These are phyloP conservation scores for Lodderomyces parapsilosis DNA, from an alignment of 1,139 yeast species.

Conservation along the genomic window DNA sequence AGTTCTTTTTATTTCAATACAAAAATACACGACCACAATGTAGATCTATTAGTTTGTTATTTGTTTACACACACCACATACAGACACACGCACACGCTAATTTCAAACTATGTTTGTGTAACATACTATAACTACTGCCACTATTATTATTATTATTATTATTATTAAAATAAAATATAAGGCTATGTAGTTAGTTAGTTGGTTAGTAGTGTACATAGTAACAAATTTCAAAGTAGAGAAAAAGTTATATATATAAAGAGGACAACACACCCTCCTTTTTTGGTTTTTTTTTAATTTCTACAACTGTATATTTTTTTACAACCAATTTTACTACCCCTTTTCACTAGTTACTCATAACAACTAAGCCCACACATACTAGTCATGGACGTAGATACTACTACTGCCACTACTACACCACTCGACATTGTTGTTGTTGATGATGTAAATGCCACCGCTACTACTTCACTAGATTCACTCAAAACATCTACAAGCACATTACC, in stretches of 20 bases:
- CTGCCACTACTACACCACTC: conserved; percentile 4
- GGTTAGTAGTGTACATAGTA: neutral
- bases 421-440: no score
- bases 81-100: no score
- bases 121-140: no score
- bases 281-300: no score
- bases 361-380: neutral
- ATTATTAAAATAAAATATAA: no score
- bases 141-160: no score
- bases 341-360: neutral
- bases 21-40: no score
- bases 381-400: neutral
- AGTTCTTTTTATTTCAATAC: no score
- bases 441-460: neutral
- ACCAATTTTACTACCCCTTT: neutral
- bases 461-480: conserved; percentile 1
- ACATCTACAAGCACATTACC: conserved; percentile 53
- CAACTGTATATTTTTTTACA: conserved; percentile 2
- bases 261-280: conserved; percentile 12
- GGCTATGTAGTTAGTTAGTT: no score
- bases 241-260: conserved; percentile 6
- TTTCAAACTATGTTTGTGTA: no score
- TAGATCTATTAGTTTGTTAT: no score
- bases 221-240: neutral
- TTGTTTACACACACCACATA: no score